Evolutionary conservation across 1,284 basidiomycete species (phyloP).

Genomic region (Neonothopanus nambi): DNA sequence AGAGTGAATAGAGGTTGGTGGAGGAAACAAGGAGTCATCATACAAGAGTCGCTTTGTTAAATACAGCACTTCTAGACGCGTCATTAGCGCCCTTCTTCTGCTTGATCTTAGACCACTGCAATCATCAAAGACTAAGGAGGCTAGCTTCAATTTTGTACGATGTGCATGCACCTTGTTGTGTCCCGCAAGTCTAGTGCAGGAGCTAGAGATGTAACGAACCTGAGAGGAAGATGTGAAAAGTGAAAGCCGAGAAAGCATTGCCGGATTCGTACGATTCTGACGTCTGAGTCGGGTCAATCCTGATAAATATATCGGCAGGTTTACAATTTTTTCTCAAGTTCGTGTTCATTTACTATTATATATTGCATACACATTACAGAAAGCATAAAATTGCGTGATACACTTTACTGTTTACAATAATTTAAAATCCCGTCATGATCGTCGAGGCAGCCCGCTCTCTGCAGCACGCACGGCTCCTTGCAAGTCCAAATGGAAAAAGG

Average conservation of each 20-base stretch:
- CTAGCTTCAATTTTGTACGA: not conserved
- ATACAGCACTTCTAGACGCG: slow-evolving; percentile 60
- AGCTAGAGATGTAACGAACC: slow-evolving; percentile 9
- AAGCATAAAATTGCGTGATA: not conserved
- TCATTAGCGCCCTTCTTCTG: slow-evolving; percentile 78
- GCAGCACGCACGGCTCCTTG: slow-evolving; percentile 72
- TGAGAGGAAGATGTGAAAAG: not conserved
- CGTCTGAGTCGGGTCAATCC: too few species aligned
- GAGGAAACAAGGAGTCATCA: slow-evolving; percentile 43
- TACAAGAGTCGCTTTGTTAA: slow-evolving; percentile 48
- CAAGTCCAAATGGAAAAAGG: slow-evolving; percentile 89
- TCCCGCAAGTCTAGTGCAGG: slow-evolving; percentile 6
- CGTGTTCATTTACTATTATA: not conserved
- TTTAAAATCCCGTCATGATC: not conserved
- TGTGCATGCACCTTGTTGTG: slow-evolving; percentile 14
- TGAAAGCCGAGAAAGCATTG: not conserved
- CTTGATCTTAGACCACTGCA: slow-evolving; percentile 87
- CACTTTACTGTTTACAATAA: too few species aligned
- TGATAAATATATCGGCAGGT: too few species aligned
- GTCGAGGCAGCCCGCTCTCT: slow-evolving; percentile 35
- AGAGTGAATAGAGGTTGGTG: not conserved
- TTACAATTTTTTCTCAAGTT: not conserved
- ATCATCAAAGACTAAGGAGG: not conserved
- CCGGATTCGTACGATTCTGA: too few species aligned
- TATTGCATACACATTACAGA: not conserved